A percentile compares a stretch with the other conserved stretches of the same genome.
Conservation (phyloP, 495 filamentous ascomycete genomes). For the Cryomyces antarcticus region DNA sequence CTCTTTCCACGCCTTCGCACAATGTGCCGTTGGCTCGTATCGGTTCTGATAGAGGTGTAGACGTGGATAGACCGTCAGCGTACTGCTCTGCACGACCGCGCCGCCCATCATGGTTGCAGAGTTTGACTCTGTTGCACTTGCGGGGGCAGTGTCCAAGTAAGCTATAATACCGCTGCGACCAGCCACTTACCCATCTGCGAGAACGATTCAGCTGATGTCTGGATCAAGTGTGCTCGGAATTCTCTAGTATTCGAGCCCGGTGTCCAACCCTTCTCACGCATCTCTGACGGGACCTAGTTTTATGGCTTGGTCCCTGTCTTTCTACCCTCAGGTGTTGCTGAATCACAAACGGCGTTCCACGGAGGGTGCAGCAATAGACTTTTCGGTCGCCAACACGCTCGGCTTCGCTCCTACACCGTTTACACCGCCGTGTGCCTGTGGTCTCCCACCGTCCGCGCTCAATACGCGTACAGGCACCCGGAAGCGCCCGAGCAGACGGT, state of each 20-base stretch:
- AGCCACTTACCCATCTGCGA: too few species aligned
- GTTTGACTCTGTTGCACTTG: too few species aligned
- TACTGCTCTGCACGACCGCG: too few species aligned
- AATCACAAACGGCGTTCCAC: constrained; percentile 61
- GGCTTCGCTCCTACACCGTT: constrained; percentile 66
- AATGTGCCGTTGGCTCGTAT: too few species aligned
- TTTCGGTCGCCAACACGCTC: constrained; percentile 59
- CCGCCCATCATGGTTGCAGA: too few species aligned
- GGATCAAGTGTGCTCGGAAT: too few species aligned
- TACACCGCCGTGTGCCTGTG: constrained; percentile 58
- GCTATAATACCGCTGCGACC: too few species aligned
- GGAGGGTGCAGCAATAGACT: constrained; percentile 67
- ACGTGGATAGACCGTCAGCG: too few species aligned
- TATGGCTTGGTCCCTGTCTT: constrained; percentile 38
- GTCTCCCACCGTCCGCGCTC: constrained; percentile 50
- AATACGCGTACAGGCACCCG: constrained; percentile 73
- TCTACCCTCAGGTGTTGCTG: constrained; percentile 72
- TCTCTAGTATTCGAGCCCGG: neutral
- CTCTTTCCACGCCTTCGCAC: too few species aligned
- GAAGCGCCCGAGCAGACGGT: constrained; percentile 57
- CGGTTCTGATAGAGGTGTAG: too few species aligned
- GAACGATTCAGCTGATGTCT: too few species aligned
- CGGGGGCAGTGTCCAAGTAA: too few species aligned
- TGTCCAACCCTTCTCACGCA: neutral
- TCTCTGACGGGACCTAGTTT: constrained; percentile 1